Percentiles rank a stretch among this genome's conserved stretches.
These are phyloP conservation scores for Casuarina equisetifolia DNA, from an alignment of 306 rosid species.

Conservation along the genomic window DNA sequence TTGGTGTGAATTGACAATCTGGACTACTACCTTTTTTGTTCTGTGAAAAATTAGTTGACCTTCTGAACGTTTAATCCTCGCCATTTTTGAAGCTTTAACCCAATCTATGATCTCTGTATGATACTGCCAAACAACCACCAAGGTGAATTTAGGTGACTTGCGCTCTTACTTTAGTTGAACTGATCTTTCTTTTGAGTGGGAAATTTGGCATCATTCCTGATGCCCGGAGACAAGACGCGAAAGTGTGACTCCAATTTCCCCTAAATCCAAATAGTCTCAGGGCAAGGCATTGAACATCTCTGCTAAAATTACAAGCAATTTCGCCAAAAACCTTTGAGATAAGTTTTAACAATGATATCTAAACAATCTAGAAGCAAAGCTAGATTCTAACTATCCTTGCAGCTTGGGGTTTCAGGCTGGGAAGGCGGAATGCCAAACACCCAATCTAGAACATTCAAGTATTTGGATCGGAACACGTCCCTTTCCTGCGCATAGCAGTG, in stretches of 20 bases:
- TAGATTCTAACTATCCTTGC: constrained; percentile 38
- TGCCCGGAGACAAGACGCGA: background rate
- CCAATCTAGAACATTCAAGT: constrained; percentile 86
- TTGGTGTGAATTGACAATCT: background rate
- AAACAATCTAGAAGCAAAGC: background rate
- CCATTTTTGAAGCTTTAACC: background rate
- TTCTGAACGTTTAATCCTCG: background rate
- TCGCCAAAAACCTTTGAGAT: background rate
- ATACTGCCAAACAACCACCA: background rate
- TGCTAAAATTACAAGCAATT: background rate
- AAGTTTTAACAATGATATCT: background rate
- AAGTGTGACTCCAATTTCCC: background rate
- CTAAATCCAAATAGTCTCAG: background rate
- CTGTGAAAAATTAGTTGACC: no score
- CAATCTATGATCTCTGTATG: background rate
- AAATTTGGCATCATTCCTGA: background rate
- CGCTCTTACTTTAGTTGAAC: background rate
- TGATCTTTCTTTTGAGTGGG: background rate
- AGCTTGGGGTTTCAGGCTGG: constrained; percentile 73
- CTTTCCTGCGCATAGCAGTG: constrained; percentile 93
- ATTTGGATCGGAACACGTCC: constrained; percentile 91
- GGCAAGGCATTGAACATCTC: background rate
- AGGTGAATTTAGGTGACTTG: background rate
- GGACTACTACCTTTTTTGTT: background rate
- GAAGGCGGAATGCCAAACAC: constrained; percentile 95